Evolutionary conservation across 2,329 filamentous ascomycete genomes (phyloP), one percentile per base, ranked within the genome.

Genomic region (Trichoderma atrobrunneum): DNA sequence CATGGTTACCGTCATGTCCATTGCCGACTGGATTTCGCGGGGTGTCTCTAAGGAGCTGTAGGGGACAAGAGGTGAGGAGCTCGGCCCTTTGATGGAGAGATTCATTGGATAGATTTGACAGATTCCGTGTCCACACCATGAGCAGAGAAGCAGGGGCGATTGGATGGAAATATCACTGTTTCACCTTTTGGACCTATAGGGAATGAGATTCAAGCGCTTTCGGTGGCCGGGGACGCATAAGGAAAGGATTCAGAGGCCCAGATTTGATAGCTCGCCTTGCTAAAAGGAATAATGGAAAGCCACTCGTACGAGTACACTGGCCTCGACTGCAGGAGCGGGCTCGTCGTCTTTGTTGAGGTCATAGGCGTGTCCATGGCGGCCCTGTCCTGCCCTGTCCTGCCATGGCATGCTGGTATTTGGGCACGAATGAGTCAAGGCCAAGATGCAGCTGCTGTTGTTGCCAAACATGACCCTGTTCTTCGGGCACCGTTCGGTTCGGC

Each of bases 1-100:
- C 14, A 95, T 95, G 93, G 84, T 94, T 57, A 94, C 92, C 14
- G 87, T 85, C 72, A 93, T 95, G 92, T 88, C 89, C 1, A 87
- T 92, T 76, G 85, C 89, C 63, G 89, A 92, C 77, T 88, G 87
- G 82, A 90, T 93, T 73, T 88, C 88, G 3, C 83, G 86, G 76
- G 85, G 86, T 0, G 79, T 92, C 59, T 84, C 81, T n/a, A 81
- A 80, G 77, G 88, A 88, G 34, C 71, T 81, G 71, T 73, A 66
- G 39, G 56, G 36, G 51, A 60, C 30, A 32, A 24, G 18, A 67
- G 61, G 48, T 36, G 43, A 65, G 68, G 16, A 51, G 60, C 48
- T 24, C 60, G 43, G 18, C 34, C 68, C 39, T 60, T 51, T 18
- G 34, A n/a, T 34, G 7, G 54, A 39, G 24, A 1, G 14, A 28